Percentiles rank a stretch among this genome's conserved stretches.
phyloP scores from a whole-genome alignment of 73 alveolate genomes.

The Paramecium sexaurelia region DNA sequence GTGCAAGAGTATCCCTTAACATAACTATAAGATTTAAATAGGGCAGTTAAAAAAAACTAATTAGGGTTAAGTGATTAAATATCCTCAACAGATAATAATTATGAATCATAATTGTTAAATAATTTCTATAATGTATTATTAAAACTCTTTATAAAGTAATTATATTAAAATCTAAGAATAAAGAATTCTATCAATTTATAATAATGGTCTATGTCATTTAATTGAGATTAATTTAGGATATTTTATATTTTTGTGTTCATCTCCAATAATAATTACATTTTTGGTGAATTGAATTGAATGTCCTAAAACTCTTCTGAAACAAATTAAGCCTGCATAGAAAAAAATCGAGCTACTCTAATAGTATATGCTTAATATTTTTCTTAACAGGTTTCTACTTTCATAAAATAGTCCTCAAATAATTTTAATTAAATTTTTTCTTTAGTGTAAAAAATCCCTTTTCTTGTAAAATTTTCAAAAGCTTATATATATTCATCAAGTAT shows the following conservation, averaged over 20 bases:
- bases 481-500: neutral
- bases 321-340: neutral
- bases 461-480: neutral
- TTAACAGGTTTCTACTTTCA: neutral
- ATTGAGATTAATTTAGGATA: neutral
- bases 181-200: neutral
- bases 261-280: neutral
- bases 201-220: neutral
- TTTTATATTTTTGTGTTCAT: neutral
- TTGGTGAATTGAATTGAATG: neutral
- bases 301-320: neutral
- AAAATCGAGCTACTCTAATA: neutral
- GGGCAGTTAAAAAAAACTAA: neutral
- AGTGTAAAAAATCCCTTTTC: neutral
- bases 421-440: neutral
- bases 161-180: neutral
- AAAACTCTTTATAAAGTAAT: neutral
- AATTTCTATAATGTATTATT: neutral
- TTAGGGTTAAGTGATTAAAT: neutral
- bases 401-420: neutral
- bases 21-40: neutral
- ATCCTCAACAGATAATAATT: neutral
- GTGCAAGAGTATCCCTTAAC: neutral
- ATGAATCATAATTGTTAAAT: neutral
- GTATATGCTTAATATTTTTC: neutral